Evolutionary conservation across 202 grass and related monocot species (phyloP).

Genomic region (Panicum hallii): DNA sequence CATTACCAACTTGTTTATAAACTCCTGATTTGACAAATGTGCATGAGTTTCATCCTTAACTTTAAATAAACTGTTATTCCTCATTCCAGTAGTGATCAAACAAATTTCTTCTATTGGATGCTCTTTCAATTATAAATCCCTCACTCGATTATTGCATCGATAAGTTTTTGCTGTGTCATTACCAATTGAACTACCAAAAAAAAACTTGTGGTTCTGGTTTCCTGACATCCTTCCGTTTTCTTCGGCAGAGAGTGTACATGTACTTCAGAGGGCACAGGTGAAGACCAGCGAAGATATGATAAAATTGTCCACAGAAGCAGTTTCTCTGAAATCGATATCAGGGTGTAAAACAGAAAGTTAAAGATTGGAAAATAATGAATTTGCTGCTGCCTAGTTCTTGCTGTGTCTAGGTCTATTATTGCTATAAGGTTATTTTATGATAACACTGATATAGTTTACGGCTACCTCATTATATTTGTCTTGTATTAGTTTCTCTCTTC

Average conservation of each 20-base stretch:
- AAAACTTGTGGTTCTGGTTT: not conserved
- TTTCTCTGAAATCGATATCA: conserved; percentile 23
- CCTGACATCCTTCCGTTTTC: conserved; percentile 20
- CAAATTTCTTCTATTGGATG: not conserved
- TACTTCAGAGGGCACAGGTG: conserved; percentile 86
- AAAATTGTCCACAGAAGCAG: conserved; percentile 23
- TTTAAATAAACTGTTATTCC: not conserved
- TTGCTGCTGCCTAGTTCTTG: conserved; percentile 21
- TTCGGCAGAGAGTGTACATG: conserved; percentile 74
- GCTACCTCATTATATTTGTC: not conserved
- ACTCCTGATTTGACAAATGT: conserved; percentile 42
- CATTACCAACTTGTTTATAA: not conserved
- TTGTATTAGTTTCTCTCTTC: conserved; percentile 1
- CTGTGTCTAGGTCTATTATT: not conserved
- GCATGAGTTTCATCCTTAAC: conserved; percentile 9
- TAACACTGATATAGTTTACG: not conserved
- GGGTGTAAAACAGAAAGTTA: conserved; percentile 10
- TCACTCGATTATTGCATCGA: not conserved
- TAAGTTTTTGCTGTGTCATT: conserved; percentile 10
- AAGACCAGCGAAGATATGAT: conserved; percentile 24
- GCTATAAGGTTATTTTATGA: not conserved
- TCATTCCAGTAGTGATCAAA: not conserved
- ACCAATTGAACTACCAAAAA: not conserved
- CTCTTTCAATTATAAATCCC: not conserved
- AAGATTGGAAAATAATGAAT: conserved; percentile 8